These are phyloP conservation scores for Venturia pyrina DNA, from an alignment of 2,329 filamentous ascomycete species.

Conservation along the genomic window DNA sequence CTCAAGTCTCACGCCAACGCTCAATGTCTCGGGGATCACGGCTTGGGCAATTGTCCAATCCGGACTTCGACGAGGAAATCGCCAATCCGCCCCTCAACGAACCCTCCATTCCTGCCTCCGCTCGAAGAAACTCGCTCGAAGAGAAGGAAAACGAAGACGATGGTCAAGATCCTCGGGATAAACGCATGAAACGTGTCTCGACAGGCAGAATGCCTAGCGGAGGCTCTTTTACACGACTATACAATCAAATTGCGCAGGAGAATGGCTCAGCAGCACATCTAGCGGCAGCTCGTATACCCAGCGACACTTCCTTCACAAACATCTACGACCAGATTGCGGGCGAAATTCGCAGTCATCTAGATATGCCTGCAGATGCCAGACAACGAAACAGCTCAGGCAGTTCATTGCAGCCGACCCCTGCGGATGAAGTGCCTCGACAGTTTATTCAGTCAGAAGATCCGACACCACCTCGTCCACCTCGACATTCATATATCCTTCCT, in stretches of 20 bases:
- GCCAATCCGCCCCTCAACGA: background rate
- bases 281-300: slow-evolving; percentile 5
- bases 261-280: slow-evolving; percentile 6
- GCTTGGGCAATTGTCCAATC: slow-evolving; percentile 9
- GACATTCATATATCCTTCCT: background rate
- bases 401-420: background rate
- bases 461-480: background rate
- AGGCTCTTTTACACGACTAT: slow-evolving; percentile 14
- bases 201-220: slow-evolving; percentile 10
- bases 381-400: background rate
- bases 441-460: background rate
- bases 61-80: slow-evolving; percentile 1
- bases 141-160: background rate
- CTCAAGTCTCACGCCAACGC: slow-evolving; percentile 23
- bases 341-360: background rate
- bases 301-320: slow-evolving; percentile 12
- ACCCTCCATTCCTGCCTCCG: background rate
- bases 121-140: background rate
- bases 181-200: slow-evolving; percentile 9
- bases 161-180: background rate
- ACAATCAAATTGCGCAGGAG: slow-evolving; percentile 22
- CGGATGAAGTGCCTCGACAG: background rate
- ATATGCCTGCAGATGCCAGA: background rate
- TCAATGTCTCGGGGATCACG: slow-evolving; percentile 11
- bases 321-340: slow-evolving; percentile 13